Base-by-base conservation (phyloP, 306 rosid species). In the Cucumis hystrix region DNA sequence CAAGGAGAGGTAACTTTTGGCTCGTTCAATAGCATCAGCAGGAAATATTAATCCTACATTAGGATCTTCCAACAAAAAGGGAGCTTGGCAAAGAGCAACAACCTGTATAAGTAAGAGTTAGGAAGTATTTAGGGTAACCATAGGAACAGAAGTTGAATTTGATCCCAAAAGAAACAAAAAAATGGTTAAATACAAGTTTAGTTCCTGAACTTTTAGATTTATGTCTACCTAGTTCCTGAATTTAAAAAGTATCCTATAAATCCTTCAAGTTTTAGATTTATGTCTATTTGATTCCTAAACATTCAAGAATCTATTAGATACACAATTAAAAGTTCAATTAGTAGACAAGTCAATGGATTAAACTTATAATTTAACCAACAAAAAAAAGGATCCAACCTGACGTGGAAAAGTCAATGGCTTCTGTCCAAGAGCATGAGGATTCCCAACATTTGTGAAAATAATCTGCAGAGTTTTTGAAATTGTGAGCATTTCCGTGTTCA, bases 381-480 rank as follows among this genome's bases (percentile, higher is more conserved):
- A 49, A 30, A 28, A 4, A 7, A 5, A 73, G 3, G 5, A 33
- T 33, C 5, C 37, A 33, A 33, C 99, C 99, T 96, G 99, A 84
- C 99, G 99, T 74, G 99, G 99, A 82, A 96, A 96, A 76, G 87
- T 88, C 88, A 96, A 81, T 13, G 99, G 99, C 91, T 81, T 96
- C 89, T 96, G 99, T 83, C 99, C 99, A 63, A 96, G 83, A 73
- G 99, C 99, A 82, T 96, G 99, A 75, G 99, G 99, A 73, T 96
- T 96, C 82, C 99, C 99, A 52, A 96, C 99, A 85, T 96, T 96
- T 40, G 99, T 96, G 87, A 96, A 96, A 83, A 96, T 87, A 82
- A 96, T 96, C 99, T 96, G 93, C 69, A 72, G 68, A 81, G 63
- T 82, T 69, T 78, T 58, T 39, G 52, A 66, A 64, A 51, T 14